Base-by-base conservation (phyloP, 1,284 basidiomycete species). In the Cystobasidium pallidum region DNA sequence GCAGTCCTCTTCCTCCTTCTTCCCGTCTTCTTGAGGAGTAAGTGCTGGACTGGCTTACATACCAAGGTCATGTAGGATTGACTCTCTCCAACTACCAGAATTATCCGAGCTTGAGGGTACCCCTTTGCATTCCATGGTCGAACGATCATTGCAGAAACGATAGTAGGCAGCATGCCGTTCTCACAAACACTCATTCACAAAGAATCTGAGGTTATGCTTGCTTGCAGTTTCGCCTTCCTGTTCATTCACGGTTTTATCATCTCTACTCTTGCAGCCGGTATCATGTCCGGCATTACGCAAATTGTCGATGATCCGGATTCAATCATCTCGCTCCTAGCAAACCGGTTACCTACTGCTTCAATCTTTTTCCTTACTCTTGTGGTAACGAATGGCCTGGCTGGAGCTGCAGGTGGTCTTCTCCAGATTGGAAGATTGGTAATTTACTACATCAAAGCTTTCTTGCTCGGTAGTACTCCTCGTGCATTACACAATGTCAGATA, bases 331-430 rank as follows among this genome's bases (percentile, higher is more conserved):
- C 81, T 90, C 13, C 84, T 95, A 58, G 81, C 82, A 13, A 67
- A 76, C 4, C 87, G 91, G 64, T 83, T 99, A 21, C 95, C 94
- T 0, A 81, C 85, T 73, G 91, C 92, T 0, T 92, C 91, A 21
- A 94, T 88, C 70, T 98, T 96, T 86, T 97, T 97, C 89, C 84
- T 98, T 66, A 94, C 92, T 83, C 94, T 83, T 73, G 77, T 82
- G 55, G 86, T 82, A 65, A 77, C 88, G 8, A 76, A 74, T 34
- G 73, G 74, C 66, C 74, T 80, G 6, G 76, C 77, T n/a, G 78
- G 77, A 28, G 45, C 45, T 54, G 52, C 49, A 19, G 45, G n/a
- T 43, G 87, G 89, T 11, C 91, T 96, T 81, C 83, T 95, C 47
- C 90, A 91, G 78, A 84, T 90, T 58, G 88, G 90, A 0, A 84